Percentiles rank a stretch among this genome's conserved stretches.
Evolutionary conservation across 2,329 filamentous ascomycete genomes (phyloP).

Genomic region (Fusarium citri): DNA sequence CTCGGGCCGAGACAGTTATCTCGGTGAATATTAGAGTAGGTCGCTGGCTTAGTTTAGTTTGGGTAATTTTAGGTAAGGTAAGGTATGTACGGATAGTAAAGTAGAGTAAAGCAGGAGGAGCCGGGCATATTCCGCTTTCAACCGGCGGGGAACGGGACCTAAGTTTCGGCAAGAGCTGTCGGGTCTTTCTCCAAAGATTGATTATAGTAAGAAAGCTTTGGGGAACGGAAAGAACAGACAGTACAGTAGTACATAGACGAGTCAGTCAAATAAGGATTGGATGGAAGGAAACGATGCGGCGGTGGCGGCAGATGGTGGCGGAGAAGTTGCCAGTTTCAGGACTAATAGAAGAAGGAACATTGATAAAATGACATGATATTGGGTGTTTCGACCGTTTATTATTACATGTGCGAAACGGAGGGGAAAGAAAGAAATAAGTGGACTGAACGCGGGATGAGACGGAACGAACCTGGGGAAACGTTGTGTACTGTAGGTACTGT

Average conservation of each 20-base stretch:
- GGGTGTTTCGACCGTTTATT: constrained; percentile 5
- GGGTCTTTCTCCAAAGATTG: constrained; percentile 1
- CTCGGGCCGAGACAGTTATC: constrained; percentile 36
- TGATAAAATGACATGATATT: constrained; percentile 24
- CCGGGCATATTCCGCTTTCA: constrained; percentile 19
- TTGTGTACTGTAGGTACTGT: neutral
- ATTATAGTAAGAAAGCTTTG: neutral
- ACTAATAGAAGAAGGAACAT: constrained; percentile 6
- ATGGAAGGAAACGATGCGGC: neutral
- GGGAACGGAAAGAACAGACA: neutral
- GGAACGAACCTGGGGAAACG: constrained; percentile 27
- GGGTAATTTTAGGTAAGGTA: constrained; percentile 3
- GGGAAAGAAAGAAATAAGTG: constrained; percentile 26
- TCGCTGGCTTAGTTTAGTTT: constrained; percentile 2
- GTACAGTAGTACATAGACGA: neutral
- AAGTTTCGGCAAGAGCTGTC: neutral
- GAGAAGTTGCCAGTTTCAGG: constrained; percentile 33
- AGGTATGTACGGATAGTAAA: neutral
- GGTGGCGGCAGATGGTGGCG: constrained; percentile 10
- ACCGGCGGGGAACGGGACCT: constrained; percentile 7
- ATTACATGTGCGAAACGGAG: neutral
- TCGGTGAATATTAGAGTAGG: constrained; percentile 15
- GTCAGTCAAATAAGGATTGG: constrained; percentile 1
- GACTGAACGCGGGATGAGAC: constrained; percentile 21
- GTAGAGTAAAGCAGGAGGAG: neutral